Base-by-base conservation (phyloP, 2,329 filamentous ascomycete genomes). In the Fonsecaea erecta region DNA sequence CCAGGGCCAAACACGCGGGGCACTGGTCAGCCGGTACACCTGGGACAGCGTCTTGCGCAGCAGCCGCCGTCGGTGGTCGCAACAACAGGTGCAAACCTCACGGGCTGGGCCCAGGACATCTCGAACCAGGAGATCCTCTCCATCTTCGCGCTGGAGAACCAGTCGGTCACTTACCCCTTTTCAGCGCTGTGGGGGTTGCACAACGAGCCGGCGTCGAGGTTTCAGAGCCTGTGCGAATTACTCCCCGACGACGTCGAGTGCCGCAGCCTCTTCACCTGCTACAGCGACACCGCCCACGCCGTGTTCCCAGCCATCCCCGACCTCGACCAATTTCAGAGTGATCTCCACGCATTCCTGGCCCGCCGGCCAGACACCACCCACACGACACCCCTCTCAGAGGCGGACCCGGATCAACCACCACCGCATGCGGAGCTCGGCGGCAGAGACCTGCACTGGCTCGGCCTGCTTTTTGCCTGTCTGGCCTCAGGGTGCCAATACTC, bases 401-500 rank as follows among this genome's bases (percentile, higher is more conserved):
- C 81, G 85, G 37, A 80, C 85, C 11, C 56, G 53, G n/a, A n/a
- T n/a, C n/a, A n/a, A n/a, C n/a, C n/a, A n/a, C 8, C 51, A 30
- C 68, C 74, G 75, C n/a, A 84, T 86, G 2, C 86, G 84, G 43
- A 14, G 21, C 18, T 48, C 3, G 43, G 43, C 69, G 85, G 85
- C 12, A 83, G 85, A 70, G 82, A 79, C 61, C 80, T 86, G 65
- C 82, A 84, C 18, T 88, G 84, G 78, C 78, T 88, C 46, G 85
- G 84, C 2, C 73, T 88, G 26, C 75, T 88, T 2, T 88, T 87
- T 71, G 85, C 86, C 6, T 82, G 86, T 8, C 75, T 88, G 14
- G 85, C 85, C 4, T 86, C 84, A 24, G 86, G 86, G 18, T 86
- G 84, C 64, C 85, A 88, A 73, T 86, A 83, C 34, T 86, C 84